These are phyloP conservation scores for Colletotrichum gloeosporioides DNA, from an alignment of 2,329 filamentous ascomycete species.

Conservation along the genomic window DNA sequence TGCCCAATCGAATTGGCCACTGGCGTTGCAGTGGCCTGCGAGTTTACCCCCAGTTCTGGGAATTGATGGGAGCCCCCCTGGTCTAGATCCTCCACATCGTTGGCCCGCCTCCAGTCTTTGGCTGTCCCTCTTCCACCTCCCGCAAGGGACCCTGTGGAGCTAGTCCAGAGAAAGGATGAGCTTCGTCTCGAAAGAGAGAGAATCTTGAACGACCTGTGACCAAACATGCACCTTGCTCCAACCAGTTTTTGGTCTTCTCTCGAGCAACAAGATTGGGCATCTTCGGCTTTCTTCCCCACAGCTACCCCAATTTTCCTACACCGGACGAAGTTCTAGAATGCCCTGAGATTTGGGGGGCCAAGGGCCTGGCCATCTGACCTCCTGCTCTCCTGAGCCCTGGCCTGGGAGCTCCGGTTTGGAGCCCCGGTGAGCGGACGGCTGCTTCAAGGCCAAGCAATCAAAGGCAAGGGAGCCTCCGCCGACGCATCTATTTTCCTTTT, in stretches of 20 bases:
- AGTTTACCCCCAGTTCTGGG: background rate
- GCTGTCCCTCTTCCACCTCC: background rate
- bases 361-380: background rate
- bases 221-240: background rate
- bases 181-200: background rate
- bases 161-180: background rate
- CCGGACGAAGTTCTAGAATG: conserved; percentile 12
- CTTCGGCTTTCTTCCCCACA: background rate
- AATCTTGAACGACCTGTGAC: conserved; percentile 4
- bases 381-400: background rate
- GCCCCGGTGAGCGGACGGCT: background rate
- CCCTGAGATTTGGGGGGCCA: background rate
- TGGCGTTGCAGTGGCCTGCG: background rate
- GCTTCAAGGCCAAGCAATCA: background rate
- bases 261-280: conserved; percentile 2
- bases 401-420: conserved; percentile 1
- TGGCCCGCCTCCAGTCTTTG: background rate
- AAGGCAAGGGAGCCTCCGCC: background rate
- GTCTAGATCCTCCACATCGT: background rate
- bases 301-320: conserved; percentile 2
- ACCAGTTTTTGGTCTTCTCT: background rate
- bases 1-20: background rate
- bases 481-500: background rate
- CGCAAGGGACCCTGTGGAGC: background rate
- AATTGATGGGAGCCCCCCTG: background rate